Base-by-base conservation (phyloP, 495 filamentous ascomycete genomes). In the Hyaloscypha variabilis region DNA sequence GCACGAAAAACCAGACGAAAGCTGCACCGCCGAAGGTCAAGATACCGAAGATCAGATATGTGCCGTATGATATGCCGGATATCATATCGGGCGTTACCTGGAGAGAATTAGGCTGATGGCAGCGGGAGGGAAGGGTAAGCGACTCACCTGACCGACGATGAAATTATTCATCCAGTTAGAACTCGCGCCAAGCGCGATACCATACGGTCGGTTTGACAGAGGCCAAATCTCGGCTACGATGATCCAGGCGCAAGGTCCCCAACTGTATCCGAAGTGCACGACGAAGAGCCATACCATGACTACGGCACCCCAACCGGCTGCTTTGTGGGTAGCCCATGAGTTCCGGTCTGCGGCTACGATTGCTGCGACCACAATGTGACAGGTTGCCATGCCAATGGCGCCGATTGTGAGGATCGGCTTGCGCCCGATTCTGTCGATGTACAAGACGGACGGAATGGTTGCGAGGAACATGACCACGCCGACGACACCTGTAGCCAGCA, bases 201-300 rank as follows among this genome's bases (percentile, higher is more conserved):
- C 90, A 70, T 91, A 90, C 23, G 90, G 83, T 30, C 90, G 85
- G 59, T 87, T 88, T 68, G 85, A 88, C 10, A 93, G 75, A 2
- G 91, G 91, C 89, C 88, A 94, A 66, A 93, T 87, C 74, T 94
- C 90, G 21, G 88, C 83, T 49, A 92, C 82, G 68, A 88, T 80
- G 61, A 87, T 86, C 91, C 90, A 93, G 8, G 87, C 81, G 71
- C 87, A 89, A 34, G 85, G 85, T 0, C 88, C 88, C 88, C 88
- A 91, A 34, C 82, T 87, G 74, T 90, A 93, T 29, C 89, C 90
- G 71, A 94, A 95, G 71, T 92, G 88, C 50, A 91, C 78, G 69
- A 93, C 89, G 70, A 92, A 95, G 30, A 94, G 82, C 83, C 90
- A 95, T 63, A 95, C 89, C 82, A 94, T 92, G 63, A 79, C 86